These are phyloP conservation scores for Microdochium paspali DNA, from an alignment of 2,329 filamentous ascomycete genomes.

Conservation along the genomic window DNA sequence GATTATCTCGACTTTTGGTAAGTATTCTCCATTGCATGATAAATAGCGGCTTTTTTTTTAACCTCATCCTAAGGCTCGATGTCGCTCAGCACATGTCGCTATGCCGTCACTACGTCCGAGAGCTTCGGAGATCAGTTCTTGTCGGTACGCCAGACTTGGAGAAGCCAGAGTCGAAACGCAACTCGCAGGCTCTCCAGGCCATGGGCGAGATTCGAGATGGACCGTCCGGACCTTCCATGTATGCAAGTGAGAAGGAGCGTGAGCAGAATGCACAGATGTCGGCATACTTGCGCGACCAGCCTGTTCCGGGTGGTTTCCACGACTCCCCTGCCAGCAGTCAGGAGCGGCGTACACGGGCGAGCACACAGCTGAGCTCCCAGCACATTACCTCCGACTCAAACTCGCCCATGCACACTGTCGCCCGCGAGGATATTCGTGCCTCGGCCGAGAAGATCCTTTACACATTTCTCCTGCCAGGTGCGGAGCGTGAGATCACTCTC, in stretches of 20 bases:
- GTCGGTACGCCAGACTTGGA: conserved; percentile 88
- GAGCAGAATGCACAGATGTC: conserved; percentile 86
- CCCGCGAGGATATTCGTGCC: conserved; percentile 81
- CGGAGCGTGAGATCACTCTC: conserved; percentile 91
- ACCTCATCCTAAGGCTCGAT: conserved; percentile 65
- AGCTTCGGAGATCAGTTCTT: conserved; percentile 85
- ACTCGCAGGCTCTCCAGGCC: conserved; percentile 68
- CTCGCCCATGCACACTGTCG: conserved; percentile 74
- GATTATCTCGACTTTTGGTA: conserved; percentile 99
- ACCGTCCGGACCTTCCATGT: conserved; percentile 52
- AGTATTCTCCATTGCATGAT: conserved; percentile 14
- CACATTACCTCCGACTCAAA: conserved; percentile 65
- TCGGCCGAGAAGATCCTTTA: conserved; percentile 99
- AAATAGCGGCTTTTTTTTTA: conserved; percentile 5
- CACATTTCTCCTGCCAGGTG: conserved; percentile 88
- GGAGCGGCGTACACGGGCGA: conserved; percentile 31
- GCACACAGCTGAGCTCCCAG: conserved; percentile 47
- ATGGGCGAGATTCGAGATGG: conserved; percentile 57
- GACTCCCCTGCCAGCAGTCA: conserved; percentile 45
- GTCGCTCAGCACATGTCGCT: conserved; percentile 98
- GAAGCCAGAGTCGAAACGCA: conserved; percentile 71
- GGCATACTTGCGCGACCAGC: conserved; percentile 69
- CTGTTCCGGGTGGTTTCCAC: conserved; percentile 29
- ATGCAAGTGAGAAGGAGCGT: conserved; percentile 59
- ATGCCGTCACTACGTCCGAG: conserved; percentile 92